A percentile compares a stretch with the other conserved stretches of the same genome.
These are phyloP conservation scores for Isoetes engelmannii DNA, from an alignment of 83 land plant genomes.

Conservation along the genomic window DNA sequence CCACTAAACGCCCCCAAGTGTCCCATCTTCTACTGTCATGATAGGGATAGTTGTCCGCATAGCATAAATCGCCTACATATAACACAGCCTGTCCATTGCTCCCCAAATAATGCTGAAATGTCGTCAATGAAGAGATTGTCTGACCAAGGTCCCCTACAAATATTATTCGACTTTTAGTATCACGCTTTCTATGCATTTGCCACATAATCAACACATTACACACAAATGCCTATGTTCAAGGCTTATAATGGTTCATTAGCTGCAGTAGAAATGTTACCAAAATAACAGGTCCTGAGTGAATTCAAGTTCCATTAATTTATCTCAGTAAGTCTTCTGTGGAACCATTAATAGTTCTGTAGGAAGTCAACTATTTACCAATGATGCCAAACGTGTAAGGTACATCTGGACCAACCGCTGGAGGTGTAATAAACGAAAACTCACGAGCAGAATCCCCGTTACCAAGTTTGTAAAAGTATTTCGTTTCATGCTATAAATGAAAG, in stretches of 20 bases:
- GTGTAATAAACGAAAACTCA: conserved; percentile 66
- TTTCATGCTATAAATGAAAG: conserved; percentile 36
- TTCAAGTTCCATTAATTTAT: no score
- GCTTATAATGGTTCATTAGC: no score
- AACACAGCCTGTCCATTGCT: conserved; percentile 1
- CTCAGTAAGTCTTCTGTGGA: background rate
- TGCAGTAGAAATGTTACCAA: background rate
- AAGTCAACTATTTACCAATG: conserved; percentile 39
- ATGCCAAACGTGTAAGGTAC: conserved; percentile 65
- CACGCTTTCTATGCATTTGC: no score
- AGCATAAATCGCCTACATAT: conserved; percentile 6
- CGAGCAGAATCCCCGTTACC: conserved; percentile 54
- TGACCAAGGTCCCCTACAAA: conserved; percentile 10
- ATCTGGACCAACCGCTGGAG: conserved; percentile 63
- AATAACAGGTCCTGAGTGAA: no score
- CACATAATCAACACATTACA: no score
- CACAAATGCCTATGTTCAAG: no score
- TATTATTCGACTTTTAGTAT: no score
- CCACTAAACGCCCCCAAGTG: conserved; percentile 14
- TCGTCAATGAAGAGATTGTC: conserved; percentile 3
- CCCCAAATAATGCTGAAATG: conserved; percentile 3
- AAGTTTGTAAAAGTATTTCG: conserved; percentile 71
- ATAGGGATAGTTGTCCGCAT: conserved; percentile 8
- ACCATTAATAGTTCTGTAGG: background rate
- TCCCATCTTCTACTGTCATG: conserved; percentile 14